Conservation (phyloP, 2,329 filamentous ascomycete species). For the Phoma sp. region DNA sequence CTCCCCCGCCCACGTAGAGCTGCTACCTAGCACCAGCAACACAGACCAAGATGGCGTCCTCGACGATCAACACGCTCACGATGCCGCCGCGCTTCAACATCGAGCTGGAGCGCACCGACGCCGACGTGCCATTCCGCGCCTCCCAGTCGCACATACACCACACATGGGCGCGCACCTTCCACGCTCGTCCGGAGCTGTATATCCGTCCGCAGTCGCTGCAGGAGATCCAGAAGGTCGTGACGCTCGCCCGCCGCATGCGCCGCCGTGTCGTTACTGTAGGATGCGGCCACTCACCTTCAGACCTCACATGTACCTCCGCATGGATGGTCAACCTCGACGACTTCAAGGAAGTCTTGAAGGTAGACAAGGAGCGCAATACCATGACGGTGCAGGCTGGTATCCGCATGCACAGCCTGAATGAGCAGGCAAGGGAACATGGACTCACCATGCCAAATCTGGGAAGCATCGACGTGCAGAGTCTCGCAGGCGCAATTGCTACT, state of each 20-base stretch:
- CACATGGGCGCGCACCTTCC: slow-evolving; percentile 95
- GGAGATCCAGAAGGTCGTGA: slow-evolving; percentile 85
- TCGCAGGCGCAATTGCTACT: slow-evolving; percentile 90
- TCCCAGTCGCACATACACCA: slow-evolving; percentile 76
- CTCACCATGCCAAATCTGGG: slow-evolving; percentile 91
- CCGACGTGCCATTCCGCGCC: slow-evolving; percentile 78
- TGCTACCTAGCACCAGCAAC: neutral
- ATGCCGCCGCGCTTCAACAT: slow-evolving; percentile 54
- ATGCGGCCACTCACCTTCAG: slow-evolving; percentile 89
- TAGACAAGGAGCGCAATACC: slow-evolving; percentile 70
- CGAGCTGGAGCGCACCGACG: slow-evolving; percentile 66
- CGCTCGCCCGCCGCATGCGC: slow-evolving; percentile 79
- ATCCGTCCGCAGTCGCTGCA: slow-evolving; percentile 79
- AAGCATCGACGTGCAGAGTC: slow-evolving; percentile 92
- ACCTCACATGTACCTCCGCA: slow-evolving; percentile 88
- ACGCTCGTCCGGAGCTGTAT: slow-evolving; percentile 87
- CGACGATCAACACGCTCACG: slow-evolving; percentile 32
- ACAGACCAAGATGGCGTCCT: slow-evolving; percentile 23
- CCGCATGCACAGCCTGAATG: slow-evolving; percentile 75
- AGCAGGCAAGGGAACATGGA: slow-evolving; percentile 75
- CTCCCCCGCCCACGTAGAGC: neutral
- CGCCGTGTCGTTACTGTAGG: slow-evolving; percentile 86
- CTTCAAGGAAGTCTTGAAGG: slow-evolving; percentile 73
- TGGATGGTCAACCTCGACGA: slow-evolving; percentile 96
- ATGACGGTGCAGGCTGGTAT: slow-evolving; percentile 90